A percentile compares a stretch with the other conserved stretches of the same genome.
Evolutionary conservation across 192 early-diverging fungal species (phyloP).

Genomic region (Mortierella alpina): DNA sequence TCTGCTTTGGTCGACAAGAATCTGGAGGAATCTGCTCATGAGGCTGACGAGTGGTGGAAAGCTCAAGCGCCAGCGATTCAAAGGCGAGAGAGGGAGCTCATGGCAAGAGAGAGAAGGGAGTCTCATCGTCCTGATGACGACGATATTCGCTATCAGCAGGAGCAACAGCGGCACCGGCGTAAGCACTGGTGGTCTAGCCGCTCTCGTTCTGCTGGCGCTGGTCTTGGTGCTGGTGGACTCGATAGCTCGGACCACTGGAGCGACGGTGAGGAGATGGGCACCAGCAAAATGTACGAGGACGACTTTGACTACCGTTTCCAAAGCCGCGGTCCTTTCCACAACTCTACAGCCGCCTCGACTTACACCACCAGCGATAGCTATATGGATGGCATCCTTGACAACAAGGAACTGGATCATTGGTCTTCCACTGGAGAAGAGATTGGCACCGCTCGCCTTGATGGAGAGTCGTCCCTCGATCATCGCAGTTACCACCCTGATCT

Average conservation of each 20-base stretch:
- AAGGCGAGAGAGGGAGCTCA: not conserved
- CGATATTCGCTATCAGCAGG: not conserved
- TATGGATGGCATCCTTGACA: constrained; percentile 28
- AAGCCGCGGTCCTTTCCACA: constrained; percentile 5
- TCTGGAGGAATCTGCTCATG: constrained; percentile 21
- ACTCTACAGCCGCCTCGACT: not conserved
- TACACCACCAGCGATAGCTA: constrained; percentile 27
- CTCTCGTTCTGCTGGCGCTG: not conserved
- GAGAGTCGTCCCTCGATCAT: not conserved
- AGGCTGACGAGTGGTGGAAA: constrained; percentile 39
- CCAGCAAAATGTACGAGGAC: constrained; percentile 1
- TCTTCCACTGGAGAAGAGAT: constrained; percentile 39
- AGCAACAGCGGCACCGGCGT: constrained; percentile 1
- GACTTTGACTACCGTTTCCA: not conserved
- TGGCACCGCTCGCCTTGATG: constrained; percentile 38
- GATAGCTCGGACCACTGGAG: constrained; percentile 4
- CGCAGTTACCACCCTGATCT: not conserved
- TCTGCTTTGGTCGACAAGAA: constrained; percentile 17
- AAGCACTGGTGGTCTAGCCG: constrained; percentile 27
- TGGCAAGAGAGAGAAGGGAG: not conserved
- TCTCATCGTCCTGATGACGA: not conserved
- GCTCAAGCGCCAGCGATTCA: constrained; percentile 8
- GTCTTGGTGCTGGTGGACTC: not conserved
- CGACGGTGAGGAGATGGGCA: constrained; percentile 1
- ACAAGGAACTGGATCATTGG: constrained; percentile 12